Conservation (phyloP, 805 yeast genomes). For the Komagataella mondaviorum region DNA sequence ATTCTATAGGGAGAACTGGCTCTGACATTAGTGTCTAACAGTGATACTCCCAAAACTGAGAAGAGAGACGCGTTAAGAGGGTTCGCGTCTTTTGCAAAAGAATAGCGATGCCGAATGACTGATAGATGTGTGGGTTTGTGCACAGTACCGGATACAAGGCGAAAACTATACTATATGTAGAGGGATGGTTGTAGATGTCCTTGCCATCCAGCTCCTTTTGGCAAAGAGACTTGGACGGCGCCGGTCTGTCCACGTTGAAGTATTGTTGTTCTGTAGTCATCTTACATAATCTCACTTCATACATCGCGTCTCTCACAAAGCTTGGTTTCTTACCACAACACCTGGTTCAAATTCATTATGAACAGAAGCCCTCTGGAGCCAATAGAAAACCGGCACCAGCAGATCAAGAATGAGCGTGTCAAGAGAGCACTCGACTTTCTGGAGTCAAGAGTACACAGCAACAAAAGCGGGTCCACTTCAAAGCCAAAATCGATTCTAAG, state of each 20-base stretch:
- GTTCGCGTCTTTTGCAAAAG: neutral
- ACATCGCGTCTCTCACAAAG: neutral
- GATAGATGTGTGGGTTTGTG: neutral
- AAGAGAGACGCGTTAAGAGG: neutral
- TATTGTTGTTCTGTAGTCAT: neutral
- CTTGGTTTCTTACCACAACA: neutral
- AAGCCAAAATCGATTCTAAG: neutral
- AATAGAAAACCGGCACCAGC: neutral
- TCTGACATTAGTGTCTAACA: constrained; percentile 12
- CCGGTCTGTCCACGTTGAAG: neutral
- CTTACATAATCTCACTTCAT: neutral
- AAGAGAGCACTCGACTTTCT: neutral
- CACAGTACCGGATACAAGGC: neutral
- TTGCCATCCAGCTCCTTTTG: no score
- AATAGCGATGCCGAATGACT: neutral
- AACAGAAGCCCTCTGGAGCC: neutral
- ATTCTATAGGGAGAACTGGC: constrained; percentile 54
- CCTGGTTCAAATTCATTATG: neutral
- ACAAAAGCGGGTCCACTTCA: neutral
- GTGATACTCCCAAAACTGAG: neutral
- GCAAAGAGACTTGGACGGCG: no score
- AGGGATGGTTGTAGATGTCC: neutral
- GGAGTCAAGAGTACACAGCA: neutral
- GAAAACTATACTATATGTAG: neutral
- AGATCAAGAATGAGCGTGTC: neutral